These are phyloP conservation scores for Gentiana macrophylla DNA, from an alignment of 257 asterid genomes.

Conservation along the genomic window DNA sequence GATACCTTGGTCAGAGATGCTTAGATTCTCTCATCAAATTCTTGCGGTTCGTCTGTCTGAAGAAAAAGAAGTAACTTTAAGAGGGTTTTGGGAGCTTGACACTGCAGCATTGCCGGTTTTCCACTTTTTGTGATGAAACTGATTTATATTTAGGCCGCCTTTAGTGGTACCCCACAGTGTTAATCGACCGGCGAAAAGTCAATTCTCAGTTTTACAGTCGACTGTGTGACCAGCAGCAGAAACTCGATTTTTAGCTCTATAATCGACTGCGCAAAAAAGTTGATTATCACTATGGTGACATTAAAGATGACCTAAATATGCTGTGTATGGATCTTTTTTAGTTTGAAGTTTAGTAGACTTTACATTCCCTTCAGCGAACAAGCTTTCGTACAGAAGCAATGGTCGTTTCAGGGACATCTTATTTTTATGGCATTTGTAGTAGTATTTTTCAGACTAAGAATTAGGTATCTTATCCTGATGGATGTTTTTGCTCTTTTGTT, in stretches of 20 bases:
- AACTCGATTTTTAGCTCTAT: too few relatives aligned
- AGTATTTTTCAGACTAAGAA: too few relatives aligned
- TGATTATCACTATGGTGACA: too few relatives aligned
- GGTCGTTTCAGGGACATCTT: slow-evolving; percentile 3
- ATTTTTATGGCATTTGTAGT: too few relatives aligned
- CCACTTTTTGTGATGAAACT: slow-evolving; percentile 3
- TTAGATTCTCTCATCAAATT: slow-evolving; percentile 29
- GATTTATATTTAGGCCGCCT: not conserved
- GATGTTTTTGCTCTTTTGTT: too few relatives aligned
- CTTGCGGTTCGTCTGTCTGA: slow-evolving; percentile 26
- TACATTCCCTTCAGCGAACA: not conserved
- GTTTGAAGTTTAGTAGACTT: not conserved
- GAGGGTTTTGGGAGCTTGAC: slow-evolving; percentile 29
- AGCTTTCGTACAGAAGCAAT: slow-evolving; percentile 10
- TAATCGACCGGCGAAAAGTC: too few relatives aligned
- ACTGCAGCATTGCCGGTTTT: slow-evolving; percentile 18
- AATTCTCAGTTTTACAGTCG: too few relatives aligned
- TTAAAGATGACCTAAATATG: too few relatives aligned
- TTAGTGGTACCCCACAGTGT: too few relatives aligned
- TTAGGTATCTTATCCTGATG: too few relatives aligned
- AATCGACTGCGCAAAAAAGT: too few relatives aligned
- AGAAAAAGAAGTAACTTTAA: slow-evolving; percentile 15
- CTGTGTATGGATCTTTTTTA: not conserved
- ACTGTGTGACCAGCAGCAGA: too few relatives aligned
- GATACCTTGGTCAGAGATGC: slow-evolving; percentile 12